Percentiles rank a stretch among this genome's conserved stretches.
Conservation (phyloP, 305 asterid genomes). For the Solanum hybrid region DNA sequence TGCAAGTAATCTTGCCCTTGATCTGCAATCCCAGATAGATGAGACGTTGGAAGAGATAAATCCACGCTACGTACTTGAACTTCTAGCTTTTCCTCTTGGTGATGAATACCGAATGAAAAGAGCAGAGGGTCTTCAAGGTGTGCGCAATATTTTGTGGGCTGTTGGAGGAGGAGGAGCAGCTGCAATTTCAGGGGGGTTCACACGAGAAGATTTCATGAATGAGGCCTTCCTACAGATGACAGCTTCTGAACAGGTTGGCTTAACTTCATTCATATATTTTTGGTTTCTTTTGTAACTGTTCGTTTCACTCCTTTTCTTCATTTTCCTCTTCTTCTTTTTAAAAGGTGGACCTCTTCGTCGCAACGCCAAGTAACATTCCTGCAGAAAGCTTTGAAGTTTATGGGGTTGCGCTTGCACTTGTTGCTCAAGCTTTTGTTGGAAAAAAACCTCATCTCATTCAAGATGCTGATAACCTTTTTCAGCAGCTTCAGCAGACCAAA, state of each 20-base stretch:
- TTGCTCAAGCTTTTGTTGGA: slow-evolving; percentile 79
- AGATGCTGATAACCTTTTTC: slow-evolving; percentile 93
- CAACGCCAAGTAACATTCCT: slow-evolving; percentile 93
- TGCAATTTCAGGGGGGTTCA: slow-evolving; percentile 82
- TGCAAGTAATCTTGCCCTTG: slow-evolving; percentile 86
- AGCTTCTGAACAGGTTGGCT: slow-evolving; percentile 82
- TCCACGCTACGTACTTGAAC: slow-evolving; percentile 79
- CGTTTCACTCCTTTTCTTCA: not conserved
- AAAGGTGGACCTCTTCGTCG: slow-evolving; percentile 85
- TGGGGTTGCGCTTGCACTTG: slow-evolving; percentile 93
- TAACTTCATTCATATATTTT: not conserved
- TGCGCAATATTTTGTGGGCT: slow-evolving; percentile 89
- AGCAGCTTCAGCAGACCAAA: slow-evolving; percentile 92
- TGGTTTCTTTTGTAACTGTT: not conserved
- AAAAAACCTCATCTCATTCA: slow-evolving; percentile 85
- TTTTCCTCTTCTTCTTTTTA: not conserved
- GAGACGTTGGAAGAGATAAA: slow-evolving; percentile 87
- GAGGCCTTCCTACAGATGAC: slow-evolving; percentile 85
- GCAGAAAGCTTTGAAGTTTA: slow-evolving; percentile 97
- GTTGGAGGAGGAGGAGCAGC: slow-evolving; percentile 99
- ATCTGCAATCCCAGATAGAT: slow-evolving; percentile 89
- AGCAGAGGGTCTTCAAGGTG: slow-evolving; percentile 87
- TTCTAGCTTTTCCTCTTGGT: slow-evolving; percentile 69
- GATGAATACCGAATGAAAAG: slow-evolving; percentile 62
- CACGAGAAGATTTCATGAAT: slow-evolving; percentile 95